Percentiles rank a stretch among this genome's conserved stretches.
phyloP scores from a whole-genome alignment of 108 stramenopile genomes.

The Fragilariopsis cylindrus region DNA sequence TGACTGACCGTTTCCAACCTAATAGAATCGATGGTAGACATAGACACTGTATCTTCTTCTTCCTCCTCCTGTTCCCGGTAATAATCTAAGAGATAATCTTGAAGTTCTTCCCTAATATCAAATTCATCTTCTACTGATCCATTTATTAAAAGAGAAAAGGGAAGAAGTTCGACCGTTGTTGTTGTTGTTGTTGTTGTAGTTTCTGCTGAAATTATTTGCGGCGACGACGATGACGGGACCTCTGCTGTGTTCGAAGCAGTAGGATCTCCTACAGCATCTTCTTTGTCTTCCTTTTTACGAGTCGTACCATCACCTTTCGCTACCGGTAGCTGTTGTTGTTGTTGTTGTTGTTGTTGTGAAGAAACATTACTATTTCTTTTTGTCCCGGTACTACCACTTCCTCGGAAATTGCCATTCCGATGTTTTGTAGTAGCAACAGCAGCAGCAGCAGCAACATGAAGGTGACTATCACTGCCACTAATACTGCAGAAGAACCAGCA shows the following conservation, averaged over 20 bases:
- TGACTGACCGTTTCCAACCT: too few relatives aligned
- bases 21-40: too few relatives aligned
- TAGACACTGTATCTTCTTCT: background rate
- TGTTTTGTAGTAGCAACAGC: too few relatives aligned
- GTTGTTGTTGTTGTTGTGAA: background rate
- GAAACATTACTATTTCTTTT: too few relatives aligned
- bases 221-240: too few relatives aligned
- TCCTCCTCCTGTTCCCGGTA: background rate
- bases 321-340: background rate
- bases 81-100: constrained; percentile 3
- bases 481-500: too few relatives aligned
- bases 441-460: too few relatives aligned
- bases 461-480: too few relatives aligned
- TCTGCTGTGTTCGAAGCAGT: too few relatives aligned
- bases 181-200: background rate
- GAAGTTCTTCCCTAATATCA: background rate
- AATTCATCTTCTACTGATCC: constrained; percentile 2
- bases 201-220: background rate
- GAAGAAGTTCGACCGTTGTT: constrained; percentile 11
- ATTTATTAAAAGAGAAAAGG: constrained; percentile 9
- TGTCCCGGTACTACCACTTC: too few relatives aligned
- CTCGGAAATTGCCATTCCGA: too few relatives aligned
- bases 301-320: background rate
- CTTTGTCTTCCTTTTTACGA: background rate
- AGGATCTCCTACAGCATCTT: background rate